Base-by-base conservation (phyloP, 345 rosid genomes). In the Diplotaxis tenuifolia region DNA sequence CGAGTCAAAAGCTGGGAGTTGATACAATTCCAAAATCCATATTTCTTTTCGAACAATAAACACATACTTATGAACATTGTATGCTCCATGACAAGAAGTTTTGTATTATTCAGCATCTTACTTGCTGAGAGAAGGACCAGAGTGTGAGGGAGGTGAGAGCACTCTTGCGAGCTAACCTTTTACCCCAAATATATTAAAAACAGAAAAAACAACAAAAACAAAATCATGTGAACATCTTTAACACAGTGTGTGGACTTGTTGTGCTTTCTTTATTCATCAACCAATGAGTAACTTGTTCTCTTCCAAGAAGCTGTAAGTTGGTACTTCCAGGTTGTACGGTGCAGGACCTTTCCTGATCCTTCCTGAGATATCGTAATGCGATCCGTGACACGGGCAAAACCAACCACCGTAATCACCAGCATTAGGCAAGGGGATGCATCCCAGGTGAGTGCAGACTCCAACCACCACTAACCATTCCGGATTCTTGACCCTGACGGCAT, bases 351-450 rank as follows among this genome's bases (percentile, higher is more conserved):
- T 93, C 53, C 98, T 82, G 49, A 93, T 89, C 82, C 97, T 85
- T 28, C 98, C 97, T 21, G 98, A 93, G 74, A 93, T 73, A 77
- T 93, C 98, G 27, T 93, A 93, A 67, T 93, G 98, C 4, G 97
- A 93, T 7, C 98, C 98, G 20, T 93, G 98, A 80, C 97, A 93
- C 7, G 98, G 97, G 76, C 98, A 90, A 75, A 91, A 93, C 98
- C 98, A 93, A 10, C 98, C 98, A 0, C 96, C 98, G 65, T 79
- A 93, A 45, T 93, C 98, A 77, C 98, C 98, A 53, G 98, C 97
- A 75, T 93, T 93, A 2, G 98, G 98, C 72, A 93, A 84, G 19
- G 98, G 97, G 78, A 93, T 93, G 86, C 98, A 93, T 14, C 98
- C 98, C 78, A 93, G 72, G 70, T 93, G 98, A 4, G 98, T 93